These are phyloP conservation scores for Salisapilia sapeloensis DNA, from an alignment of 352 stramenopile genomes.

Conservation along the genomic window DNA sequence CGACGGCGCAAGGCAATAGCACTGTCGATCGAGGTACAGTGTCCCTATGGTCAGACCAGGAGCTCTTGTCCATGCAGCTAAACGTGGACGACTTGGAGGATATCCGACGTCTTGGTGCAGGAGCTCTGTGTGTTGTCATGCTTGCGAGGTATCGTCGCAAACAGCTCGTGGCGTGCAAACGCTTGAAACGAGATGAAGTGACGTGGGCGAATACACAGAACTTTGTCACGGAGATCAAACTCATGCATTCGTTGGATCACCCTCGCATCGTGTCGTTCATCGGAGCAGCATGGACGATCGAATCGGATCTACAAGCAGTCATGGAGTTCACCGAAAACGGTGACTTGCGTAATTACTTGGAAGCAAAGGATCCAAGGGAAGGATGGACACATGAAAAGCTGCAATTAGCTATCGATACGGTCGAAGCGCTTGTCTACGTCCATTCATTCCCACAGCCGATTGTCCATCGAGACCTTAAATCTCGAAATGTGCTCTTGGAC, in stretches of 20 bases:
- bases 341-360: slow-evolving; percentile 22
- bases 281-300: slow-evolving; percentile 35
- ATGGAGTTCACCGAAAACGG: slow-evolving; percentile 51
- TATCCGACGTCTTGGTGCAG: slow-evolving; percentile 13
- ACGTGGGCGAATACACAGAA: slow-evolving; percentile 18
- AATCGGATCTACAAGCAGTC: slow-evolving; percentile 30
- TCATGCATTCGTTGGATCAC: slow-evolving; percentile 24
- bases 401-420: slow-evolving; percentile 30
- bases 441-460: slow-evolving; percentile 42
- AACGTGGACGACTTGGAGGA: slow-evolving; percentile 30
- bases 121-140: slow-evolving; percentile 20
- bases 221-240: slow-evolving; percentile 40
- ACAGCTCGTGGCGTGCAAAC: slow-evolving; percentile 22
- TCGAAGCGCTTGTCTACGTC: slow-evolving; percentile 45
- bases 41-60: slow-evolving; percentile 27
- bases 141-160: slow-evolving; percentile 20
- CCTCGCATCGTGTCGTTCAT: slow-evolving; percentile 28
- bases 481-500: slow-evolving; percentile 28
- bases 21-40: slow-evolving; percentile 1
- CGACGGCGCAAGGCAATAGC: slow-evolving; percentile 1
- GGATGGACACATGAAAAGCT: slow-evolving; percentile 30
- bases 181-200: slow-evolving; percentile 18
- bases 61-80: slow-evolving; percentile 26
- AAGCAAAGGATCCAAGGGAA: slow-evolving; percentile 3
- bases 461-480: slow-evolving; percentile 42